Percentiles rank a stretch among this genome's conserved stretches.
Conservation (phyloP, 1,284 basidiomycete genomes). For the Paramarasmius palmivorus region DNA sequence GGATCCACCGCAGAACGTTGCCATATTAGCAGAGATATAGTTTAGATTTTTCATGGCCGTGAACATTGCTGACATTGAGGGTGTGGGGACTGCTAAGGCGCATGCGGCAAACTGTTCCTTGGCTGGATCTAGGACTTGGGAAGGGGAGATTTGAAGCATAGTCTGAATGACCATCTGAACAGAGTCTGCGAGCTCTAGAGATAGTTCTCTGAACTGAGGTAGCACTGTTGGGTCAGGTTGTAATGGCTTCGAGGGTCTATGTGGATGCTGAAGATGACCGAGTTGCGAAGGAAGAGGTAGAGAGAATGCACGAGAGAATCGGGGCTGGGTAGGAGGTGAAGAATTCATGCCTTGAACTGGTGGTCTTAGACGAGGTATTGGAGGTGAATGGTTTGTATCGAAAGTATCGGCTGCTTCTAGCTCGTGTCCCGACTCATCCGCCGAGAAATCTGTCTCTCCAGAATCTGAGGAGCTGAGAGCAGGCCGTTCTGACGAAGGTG, state of each 20-base stretch:
- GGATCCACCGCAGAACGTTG: constrained; percentile 36
- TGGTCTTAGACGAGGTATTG: constrained; percentile 11
- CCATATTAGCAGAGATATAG: constrained; percentile 84
- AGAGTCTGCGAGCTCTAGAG: constrained; percentile 83
- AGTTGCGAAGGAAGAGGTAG: constrained; percentile 73
- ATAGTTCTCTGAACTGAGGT: constrained; percentile 60
- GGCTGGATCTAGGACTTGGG: constrained; percentile 87
- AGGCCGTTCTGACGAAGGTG: constrained; percentile 11
- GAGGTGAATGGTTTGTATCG: constrained; percentile 13
- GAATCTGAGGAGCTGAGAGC: constrained; percentile 15
- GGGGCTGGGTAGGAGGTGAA: constrained; percentile 37
- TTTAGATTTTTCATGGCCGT: constrained; percentile 90
- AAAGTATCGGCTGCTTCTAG: constrained; percentile 10
- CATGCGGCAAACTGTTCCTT: constrained; percentile 91
- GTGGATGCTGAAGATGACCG: constrained; percentile 65
- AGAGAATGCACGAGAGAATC: constrained; percentile 68
- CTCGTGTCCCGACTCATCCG: constrained; percentile 11
- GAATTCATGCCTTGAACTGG: background rate
- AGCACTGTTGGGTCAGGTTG: constrained; percentile 31
- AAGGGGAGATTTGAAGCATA: constrained; percentile 83
- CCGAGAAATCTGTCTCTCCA: constrained; percentile 22
- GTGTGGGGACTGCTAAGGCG: constrained; percentile 80
- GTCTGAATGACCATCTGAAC: constrained; percentile 88
- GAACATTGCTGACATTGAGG: constrained; percentile 85
- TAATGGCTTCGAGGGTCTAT: constrained; percentile 30